A percentile compares a stretch with the other conserved stretches of the same genome.
Evolutionary conservation across 306 rosid species (phyloP).

Genomic region (Vigna trinervia): DNA sequence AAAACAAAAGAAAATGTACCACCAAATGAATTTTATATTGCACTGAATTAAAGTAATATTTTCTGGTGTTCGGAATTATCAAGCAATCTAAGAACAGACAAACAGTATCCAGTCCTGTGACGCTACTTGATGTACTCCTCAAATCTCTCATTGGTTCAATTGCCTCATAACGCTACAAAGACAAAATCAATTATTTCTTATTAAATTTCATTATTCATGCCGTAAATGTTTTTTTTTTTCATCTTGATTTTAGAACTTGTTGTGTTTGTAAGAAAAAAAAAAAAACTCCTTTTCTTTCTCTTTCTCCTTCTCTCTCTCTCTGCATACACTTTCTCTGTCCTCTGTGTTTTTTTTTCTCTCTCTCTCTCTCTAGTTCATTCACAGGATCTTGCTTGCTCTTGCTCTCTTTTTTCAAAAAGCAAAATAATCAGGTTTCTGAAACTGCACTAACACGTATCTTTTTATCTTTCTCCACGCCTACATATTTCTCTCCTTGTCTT

Average conservation of each 20-base stretch:
- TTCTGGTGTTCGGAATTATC: constrained; percentile 38
- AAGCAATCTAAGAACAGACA: constrained; percentile 18
- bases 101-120: constrained; percentile 26
- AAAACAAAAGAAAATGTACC: not conserved
- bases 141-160: constrained; percentile 42
- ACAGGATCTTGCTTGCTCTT: constrained; percentile 56
- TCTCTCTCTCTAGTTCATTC: constrained; percentile 26
- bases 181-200: not conserved
- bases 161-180: not conserved
- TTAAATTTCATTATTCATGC: not conserved
- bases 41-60: constrained; percentile 13
- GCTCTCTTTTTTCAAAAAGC: constrained; percentile 44
- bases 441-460: constrained; percentile 33
- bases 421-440: constrained; percentile 33
- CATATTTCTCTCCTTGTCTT: constrained; percentile 31
- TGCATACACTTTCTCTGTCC: not conserved
- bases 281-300: not conserved
- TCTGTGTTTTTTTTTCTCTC: not conserved
- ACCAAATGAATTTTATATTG: not conserved
- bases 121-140: constrained; percentile 40
- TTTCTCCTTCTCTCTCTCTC: not conserved
- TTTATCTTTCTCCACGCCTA: not conserved
- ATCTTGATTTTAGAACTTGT: not conserved
- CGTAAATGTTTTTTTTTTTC: not conserved
- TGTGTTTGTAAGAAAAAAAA: not conserved